These are phyloP conservation scores for Trichoderma endophyticum DNA, from an alignment of 2,329 filamentous ascomycete species.

Conservation along the genomic window DNA sequence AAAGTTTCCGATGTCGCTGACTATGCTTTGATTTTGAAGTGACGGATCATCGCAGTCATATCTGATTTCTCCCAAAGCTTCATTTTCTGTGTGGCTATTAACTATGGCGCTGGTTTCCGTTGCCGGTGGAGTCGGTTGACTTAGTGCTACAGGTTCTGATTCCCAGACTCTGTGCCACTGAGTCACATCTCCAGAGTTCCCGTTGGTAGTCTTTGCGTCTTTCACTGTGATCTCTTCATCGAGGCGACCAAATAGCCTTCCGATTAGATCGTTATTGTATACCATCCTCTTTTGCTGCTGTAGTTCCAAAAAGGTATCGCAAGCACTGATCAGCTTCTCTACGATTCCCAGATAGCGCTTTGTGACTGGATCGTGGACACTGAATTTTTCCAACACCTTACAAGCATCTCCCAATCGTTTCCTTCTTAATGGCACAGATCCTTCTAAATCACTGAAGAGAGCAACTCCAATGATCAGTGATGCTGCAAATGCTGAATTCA, in stretches of 20 bases:
- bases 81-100: background rate
- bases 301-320: background rate
- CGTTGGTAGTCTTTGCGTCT: background rate
- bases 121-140: background rate
- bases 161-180: background rate
- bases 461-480: background rate
- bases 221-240: background rate
- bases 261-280: background rate
- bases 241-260: background rate
- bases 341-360: background rate
- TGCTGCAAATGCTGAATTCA: background rate
- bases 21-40: background rate
- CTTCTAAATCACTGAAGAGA: background rate
- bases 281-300: conserved; percentile 1
- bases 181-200: background rate
- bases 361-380: background rate
- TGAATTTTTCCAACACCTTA: background rate
- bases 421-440: background rate
- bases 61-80: background rate
- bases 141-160: background rate
- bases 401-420: background rate
- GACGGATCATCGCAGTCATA: background rate
- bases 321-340: background rate
- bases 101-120: background rate
- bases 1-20: background rate